Evolutionary conservation across 75 land plant species (phyloP).

Genomic region (Adiantum capillusveneris): DNA sequence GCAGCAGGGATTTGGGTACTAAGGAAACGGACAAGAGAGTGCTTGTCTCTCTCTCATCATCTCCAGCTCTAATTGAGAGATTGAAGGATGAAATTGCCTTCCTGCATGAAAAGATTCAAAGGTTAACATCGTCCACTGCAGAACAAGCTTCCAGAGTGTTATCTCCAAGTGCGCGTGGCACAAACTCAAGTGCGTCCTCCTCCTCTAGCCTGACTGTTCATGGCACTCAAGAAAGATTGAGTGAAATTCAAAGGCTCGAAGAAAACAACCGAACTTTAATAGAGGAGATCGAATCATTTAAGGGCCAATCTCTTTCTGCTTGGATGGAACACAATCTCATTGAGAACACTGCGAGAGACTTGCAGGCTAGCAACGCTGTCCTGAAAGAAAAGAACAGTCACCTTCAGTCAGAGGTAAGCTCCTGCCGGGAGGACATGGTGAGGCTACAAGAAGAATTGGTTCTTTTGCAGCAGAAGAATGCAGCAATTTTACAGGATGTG

Average conservation of each 20-base stretch:
- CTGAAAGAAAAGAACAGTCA: not conserved
- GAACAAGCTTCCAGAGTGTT: no score
- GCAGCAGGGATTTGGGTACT: no score
- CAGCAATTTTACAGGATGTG: no score
- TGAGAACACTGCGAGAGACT: not conserved
- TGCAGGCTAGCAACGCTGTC: not conserved
- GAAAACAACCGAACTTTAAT: not conserved
- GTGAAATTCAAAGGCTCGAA: not conserved
- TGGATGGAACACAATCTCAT: not conserved
- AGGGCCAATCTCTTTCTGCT: not conserved
- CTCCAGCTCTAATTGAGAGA: no score
- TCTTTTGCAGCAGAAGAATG: not conserved
- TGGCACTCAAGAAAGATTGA: not conserved
- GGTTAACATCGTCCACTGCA: no score
- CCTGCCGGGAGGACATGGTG: not conserved
- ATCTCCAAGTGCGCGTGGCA: no score
- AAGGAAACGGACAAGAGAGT: no score
- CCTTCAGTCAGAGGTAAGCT: not conserved
- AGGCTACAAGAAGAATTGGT: not conserved
- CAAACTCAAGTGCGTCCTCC: no score
- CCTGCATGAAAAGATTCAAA: no score
- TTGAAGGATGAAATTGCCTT: no score
- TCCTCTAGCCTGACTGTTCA: no score
- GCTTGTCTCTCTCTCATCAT: no score
- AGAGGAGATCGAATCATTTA: not conserved